Evolutionary conservation across 768 basidiomycete genomes (phyloP).

Genomic region (Tricholoma saponaceum): DNA sequence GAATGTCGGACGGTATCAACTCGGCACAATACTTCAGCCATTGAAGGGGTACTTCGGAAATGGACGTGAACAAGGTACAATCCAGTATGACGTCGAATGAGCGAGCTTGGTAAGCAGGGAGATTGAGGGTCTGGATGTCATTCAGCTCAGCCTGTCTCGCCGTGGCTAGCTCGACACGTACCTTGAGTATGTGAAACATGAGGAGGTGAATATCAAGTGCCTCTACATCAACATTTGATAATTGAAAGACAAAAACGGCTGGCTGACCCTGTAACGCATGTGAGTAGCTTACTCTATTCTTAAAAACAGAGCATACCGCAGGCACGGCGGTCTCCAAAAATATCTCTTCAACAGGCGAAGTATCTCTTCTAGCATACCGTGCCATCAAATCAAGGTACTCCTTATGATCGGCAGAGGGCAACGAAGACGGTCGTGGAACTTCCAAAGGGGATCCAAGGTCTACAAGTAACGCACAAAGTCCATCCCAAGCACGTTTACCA

Average conservation of each 20-base stretch:
- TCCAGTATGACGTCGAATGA: slow-evolving; percentile 75
- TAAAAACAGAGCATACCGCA: slow-evolving; percentile 29
- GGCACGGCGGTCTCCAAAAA: slow-evolving; percentile 55
- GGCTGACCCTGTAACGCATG: slow-evolving; percentile 33
- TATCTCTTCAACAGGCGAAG: slow-evolving; percentile 58
- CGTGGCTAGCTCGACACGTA: slow-evolving; percentile 17
- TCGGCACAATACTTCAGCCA: slow-evolving; percentile 80
- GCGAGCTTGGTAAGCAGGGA: slow-evolving; percentile 41
- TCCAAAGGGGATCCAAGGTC: slow-evolving; percentile 72
- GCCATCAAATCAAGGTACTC: slow-evolving; percentile 68
- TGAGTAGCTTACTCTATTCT: neutral
- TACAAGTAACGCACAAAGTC: slow-evolving; percentile 72
- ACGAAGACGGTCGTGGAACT: slow-evolving; percentile 54
- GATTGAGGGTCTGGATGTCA: slow-evolving; percentile 44
- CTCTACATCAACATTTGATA: slow-evolving; percentile 75
- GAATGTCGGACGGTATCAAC: slow-evolving; percentile 67
- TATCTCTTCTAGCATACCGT: slow-evolving; percentile 56
- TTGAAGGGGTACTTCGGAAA: slow-evolving; percentile 75
- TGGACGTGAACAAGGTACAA: slow-evolving; percentile 71
- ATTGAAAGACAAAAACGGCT: slow-evolving; percentile 57
- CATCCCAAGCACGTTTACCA: slow-evolving; percentile 84
- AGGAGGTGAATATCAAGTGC: slow-evolving; percentile 74
- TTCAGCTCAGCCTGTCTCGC: neutral
- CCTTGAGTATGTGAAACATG: slow-evolving; percentile 77
- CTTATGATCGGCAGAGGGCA: slow-evolving; percentile 47